A percentile compares a stretch with the other conserved stretches of the same genome.
Evolutionary conservation across 2,329 filamentous ascomycete species (phyloP).

Genomic region (Sphaerulina vaccinii): DNA sequence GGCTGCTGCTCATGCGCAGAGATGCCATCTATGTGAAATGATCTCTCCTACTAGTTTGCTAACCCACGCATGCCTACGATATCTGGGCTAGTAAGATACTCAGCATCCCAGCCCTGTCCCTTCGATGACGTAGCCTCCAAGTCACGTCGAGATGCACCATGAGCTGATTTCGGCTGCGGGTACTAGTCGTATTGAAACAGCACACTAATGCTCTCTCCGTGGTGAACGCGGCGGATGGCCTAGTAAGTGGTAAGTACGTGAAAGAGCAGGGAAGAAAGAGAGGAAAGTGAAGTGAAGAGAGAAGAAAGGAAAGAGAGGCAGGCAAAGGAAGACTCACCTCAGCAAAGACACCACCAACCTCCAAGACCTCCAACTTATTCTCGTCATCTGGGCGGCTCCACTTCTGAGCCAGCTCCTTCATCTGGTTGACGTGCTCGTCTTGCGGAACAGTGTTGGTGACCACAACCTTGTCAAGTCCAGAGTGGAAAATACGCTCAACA

Average conservation of each 20-base stretch:
- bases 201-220: constrained; percentile 95
- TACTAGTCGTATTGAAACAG: constrained; percentile 78
- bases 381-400: constrained; percentile 57
- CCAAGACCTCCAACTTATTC: constrained; percentile 81
- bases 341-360: constrained; percentile 84
- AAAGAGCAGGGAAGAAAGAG: constrained; percentile 25
- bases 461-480: constrained; percentile 85
- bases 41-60: too few species aligned
- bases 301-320: not conserved
- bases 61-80: not conserved
- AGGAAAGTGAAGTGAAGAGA: not conserved
- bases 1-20: too few species aligned
- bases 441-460: constrained; percentile 96
- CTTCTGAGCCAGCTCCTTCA: constrained; percentile 24
- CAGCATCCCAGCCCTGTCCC: not conserved
- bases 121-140: constrained; percentile 4
- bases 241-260: constrained; percentile 30
- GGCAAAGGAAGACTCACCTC: constrained; percentile 57
- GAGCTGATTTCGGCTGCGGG: constrained; percentile 13
- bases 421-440: constrained; percentile 65
- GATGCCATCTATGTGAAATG: too few species aligned
- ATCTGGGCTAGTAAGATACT: not conserved
- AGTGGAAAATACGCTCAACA: constrained; percentile 90
- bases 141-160: constrained; percentile 4
- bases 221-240: constrained; percentile 91